Conservation (phyloP, 139 green algal genomes). For the Auxenochlorella protothecoides region DNA sequence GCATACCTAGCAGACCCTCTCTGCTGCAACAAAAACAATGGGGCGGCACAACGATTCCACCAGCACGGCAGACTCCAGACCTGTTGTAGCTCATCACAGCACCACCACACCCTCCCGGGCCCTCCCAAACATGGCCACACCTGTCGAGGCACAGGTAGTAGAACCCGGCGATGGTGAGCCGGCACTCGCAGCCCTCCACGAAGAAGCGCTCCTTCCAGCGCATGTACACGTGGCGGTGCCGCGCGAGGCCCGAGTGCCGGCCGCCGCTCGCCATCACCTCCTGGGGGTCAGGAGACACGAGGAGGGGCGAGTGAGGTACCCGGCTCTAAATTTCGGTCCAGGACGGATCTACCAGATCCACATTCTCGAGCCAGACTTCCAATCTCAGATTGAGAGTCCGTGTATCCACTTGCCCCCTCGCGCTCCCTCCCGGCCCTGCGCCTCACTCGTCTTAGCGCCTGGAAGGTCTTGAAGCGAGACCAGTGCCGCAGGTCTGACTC, state of each 20-base stretch:
- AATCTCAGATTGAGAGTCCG: too few relatives aligned
- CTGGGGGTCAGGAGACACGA: not conserved
- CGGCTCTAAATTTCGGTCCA: too few relatives aligned
- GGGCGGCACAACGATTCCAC: too few relatives aligned
- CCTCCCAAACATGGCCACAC: not conserved
- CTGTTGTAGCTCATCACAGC: too few relatives aligned
- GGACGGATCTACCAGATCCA: too few relatives aligned
- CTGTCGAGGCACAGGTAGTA: conserved; percentile 57
- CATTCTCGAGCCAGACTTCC: too few relatives aligned
- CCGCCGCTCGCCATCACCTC: conserved; percentile 24
- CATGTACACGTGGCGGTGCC: conserved; percentile 50
- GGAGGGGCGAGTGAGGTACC: not conserved
- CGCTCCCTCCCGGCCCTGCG: too few relatives aligned
- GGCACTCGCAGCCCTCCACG: conserved; percentile 38
- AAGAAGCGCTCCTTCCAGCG: conserved; percentile 75
- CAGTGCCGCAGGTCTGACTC: conserved; percentile 46
- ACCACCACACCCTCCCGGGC: too few relatives aligned
- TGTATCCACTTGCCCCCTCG: too few relatives aligned
- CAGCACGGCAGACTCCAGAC: too few relatives aligned
- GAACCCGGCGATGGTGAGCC: conserved; percentile 68
- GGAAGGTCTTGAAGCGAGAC: conserved; percentile 41
- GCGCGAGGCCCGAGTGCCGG: conserved; percentile 22
- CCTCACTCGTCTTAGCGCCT: conserved; percentile 1
- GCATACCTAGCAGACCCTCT: too few relatives aligned
- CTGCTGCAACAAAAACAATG: too few relatives aligned